Evolutionary conservation across 2,329 filamentous ascomycete genomes (phyloP).

Genomic region (Trichoderma cornu-damae): DNA sequence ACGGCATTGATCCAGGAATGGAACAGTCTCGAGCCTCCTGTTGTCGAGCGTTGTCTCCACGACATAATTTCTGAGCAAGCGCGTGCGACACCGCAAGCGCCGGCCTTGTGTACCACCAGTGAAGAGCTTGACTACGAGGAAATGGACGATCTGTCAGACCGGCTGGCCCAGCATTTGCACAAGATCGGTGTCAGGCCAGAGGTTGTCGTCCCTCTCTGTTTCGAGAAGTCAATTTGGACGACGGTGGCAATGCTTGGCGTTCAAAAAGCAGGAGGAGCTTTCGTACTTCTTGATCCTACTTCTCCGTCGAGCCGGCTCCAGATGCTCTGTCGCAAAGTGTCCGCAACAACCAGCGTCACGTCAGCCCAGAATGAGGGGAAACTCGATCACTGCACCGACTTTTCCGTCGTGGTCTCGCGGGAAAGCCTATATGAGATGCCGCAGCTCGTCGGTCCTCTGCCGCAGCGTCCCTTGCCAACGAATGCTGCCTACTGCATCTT

Average conservation of each 20-base stretch:
- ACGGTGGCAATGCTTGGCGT: conserved; percentile 25
- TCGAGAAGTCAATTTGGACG: conserved; percentile 25
- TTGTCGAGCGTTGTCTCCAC: not conserved
- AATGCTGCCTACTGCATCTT: not conserved
- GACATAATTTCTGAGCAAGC: not conserved
- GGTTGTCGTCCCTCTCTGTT: conserved; percentile 29
- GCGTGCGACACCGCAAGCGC: not conserved
- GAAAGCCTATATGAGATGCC: not conserved
- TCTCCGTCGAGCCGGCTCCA: too few species aligned
- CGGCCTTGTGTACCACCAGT: not conserved
- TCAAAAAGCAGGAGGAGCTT: conserved; percentile 27
- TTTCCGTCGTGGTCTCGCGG: too few species aligned
- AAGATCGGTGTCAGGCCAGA: too few species aligned
- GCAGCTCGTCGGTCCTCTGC: too few species aligned
- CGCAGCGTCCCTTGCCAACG: not conserved
- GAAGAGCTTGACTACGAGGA: too few species aligned
- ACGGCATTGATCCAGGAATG: not conserved
- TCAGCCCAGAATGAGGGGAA: too few species aligned
- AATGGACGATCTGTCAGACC: conserved; percentile 30
- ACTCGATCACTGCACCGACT: too few species aligned
- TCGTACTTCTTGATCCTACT: conserved; percentile 23
- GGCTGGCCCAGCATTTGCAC: conserved; percentile 9
- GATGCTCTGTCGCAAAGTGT: too few species aligned
- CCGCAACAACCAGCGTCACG: too few species aligned
- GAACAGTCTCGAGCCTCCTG: not conserved